Percentiles rank a stretch among this genome's conserved stretches.
These are phyloP conservation scores for Piper longum DNA, from an alignment of 164 flowering plant species.

Conservation along the genomic window DNA sequence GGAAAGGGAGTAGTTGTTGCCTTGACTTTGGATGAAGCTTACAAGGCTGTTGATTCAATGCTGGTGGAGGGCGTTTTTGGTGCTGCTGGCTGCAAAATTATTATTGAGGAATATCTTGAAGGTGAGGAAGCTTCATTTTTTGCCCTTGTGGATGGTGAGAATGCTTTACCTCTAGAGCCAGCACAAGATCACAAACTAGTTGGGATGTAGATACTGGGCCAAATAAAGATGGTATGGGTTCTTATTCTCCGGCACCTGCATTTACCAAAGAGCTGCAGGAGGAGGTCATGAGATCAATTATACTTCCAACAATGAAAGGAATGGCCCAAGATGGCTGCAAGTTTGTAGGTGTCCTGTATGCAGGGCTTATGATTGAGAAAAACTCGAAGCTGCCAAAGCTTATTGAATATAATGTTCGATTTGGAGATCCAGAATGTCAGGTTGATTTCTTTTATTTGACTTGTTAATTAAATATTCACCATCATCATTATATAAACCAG, in stretches of 20 bases:
- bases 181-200: conserved; percentile 97
- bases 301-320: conserved; percentile 79
- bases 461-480: background rate
- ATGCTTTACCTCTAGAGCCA: conserved; percentile 83
- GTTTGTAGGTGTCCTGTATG: conserved; percentile 91
- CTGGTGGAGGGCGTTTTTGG: conserved; percentile 66
- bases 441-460: conserved; percentile 15
- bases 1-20: conserved; percentile 97
- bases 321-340: conserved; percentile 89
- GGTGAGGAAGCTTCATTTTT: conserved; percentile 98
- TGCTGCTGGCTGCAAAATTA: conserved; percentile 64
- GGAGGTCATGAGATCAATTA: conserved; percentile 69
- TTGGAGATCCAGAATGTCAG: conserved; percentile 99
- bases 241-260: conserved; percentile 91
- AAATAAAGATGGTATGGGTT: conserved; percentile 98
- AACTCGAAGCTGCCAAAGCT: conserved; percentile 78
- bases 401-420: conserved; percentile 91
- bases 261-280: conserved; percentile 66
- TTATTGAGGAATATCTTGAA: conserved; percentile 84
- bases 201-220: conserved; percentile 98
- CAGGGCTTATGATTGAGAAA: conserved; percentile 97
- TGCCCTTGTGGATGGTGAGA: conserved; percentile 90
- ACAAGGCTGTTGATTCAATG: conserved; percentile 85
- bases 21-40: conserved; percentile 77
- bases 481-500: background rate